Evolutionary conservation across 225 moss, liverwort and hornwort genomes (phyloP), one percentile per base, ranked within the genome.

Genomic region (Pleurozium schreberi): DNA sequence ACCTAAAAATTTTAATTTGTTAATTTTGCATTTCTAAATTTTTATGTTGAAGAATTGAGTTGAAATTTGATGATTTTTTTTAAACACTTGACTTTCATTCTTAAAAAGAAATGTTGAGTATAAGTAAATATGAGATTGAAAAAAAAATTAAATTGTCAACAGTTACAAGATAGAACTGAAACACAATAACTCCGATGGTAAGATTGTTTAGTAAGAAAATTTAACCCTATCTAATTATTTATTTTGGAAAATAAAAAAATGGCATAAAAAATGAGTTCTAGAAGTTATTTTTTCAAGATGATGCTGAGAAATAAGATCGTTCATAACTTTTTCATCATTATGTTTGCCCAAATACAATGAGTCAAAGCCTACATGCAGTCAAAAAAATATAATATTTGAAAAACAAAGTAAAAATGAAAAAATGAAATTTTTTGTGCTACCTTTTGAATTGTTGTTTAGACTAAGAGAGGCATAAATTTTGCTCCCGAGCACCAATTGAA

Each of bases 371-470:
- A 25, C 26, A 27, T 27, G 9, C 42, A 42, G 2, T 42, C 5
- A 26, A 25, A 70, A 25, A 70, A 42, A 64, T 14, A 1, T 23
- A 40, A 23, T 42, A 26, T 23, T 70, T 70, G 12, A 12, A 4
- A 11, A 40, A n/a, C n/a, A n/a, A 25, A n/a, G 19, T 17, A 57
- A 57, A n/a, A n/a, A 9, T 9, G 1, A 7, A 68, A 22, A 12
- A n/a, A 1, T 15, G 6, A 1, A 22, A 67, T 25, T 36, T 36
- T 70, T 26, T 70, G 5, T 69, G 1, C 4, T 70, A 1, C 3
- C 3, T 1, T 3, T 26, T 4, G 8, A 70, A 26, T 0, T 42
- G 0, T 1, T 70, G 42, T 42, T 42, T 42, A 3, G 1, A 42
- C 9, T 42, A 14, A 42, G 8, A 9, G 15, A 42, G 15, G 14